A percentile compares a stretch with the other conserved stretches of the same genome.
Evolutionary conservation across 345 rosid species (phyloP).

Genomic region (Murraya paniculata): DNA sequence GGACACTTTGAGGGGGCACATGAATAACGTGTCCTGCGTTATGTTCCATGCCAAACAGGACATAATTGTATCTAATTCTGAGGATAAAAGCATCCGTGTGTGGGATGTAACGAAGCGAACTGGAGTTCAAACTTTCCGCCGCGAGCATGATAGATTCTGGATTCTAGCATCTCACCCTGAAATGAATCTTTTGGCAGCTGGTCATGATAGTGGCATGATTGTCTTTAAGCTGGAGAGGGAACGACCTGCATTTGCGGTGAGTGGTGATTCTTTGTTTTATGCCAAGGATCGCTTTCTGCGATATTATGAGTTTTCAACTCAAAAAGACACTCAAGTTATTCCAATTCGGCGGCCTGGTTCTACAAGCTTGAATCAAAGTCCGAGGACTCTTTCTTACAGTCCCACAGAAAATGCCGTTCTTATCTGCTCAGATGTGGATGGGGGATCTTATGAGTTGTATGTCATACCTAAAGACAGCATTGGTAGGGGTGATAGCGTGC

Average conservation of each 20-base stretch:
- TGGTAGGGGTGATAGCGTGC: slow-evolving; percentile 65
- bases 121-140: slow-evolving; percentile 87
- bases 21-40: slow-evolving; percentile 91
- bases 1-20: slow-evolving; percentile 95
- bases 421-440: slow-evolving; percentile 87
- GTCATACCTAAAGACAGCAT: slow-evolving; percentile 73
- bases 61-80: slow-evolving; percentile 94
- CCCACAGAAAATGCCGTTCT: slow-evolving; percentile 90
- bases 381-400: slow-evolving; percentile 87
- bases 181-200: slow-evolving; percentile 94
- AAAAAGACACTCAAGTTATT: slow-evolving; percentile 71
- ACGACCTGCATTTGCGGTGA: slow-evolving; percentile 86
- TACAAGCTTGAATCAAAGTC: slow-evolving; percentile 76
- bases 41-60: slow-evolving; percentile 97
- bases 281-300: slow-evolving; percentile 79
- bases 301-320: slow-evolving; percentile 72
- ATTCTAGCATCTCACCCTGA: slow-evolving; percentile 91
- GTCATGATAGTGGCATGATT: slow-evolving; percentile 96
- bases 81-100: slow-evolving; percentile 93
- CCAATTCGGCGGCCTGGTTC: slow-evolving; percentile 86
- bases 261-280: slow-evolving; percentile 73
- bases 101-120: slow-evolving; percentile 97
- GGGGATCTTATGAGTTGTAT: slow-evolving; percentile 89
- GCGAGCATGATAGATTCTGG: slow-evolving; percentile 98
- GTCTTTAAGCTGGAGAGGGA: slow-evolving; percentile 98